These are phyloP conservation scores for Solanum hybrid DNA, from an alignment of 305 asterid species.

Conservation along the genomic window DNA sequence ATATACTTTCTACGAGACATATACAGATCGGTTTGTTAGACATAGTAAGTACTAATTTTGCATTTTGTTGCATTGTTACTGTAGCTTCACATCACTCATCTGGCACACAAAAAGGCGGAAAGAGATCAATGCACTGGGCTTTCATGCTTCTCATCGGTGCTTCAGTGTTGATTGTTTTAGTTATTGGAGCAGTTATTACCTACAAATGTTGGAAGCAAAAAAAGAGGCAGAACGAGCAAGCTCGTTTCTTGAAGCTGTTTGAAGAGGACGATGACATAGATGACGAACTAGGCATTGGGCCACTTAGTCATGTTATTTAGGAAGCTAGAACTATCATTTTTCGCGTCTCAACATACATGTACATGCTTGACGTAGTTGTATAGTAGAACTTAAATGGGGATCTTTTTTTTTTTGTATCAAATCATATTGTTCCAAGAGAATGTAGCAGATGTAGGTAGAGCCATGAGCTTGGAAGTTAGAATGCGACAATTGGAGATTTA, in stretches of 20 bases:
- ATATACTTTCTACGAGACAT: too few species aligned
- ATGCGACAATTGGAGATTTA: neutral
- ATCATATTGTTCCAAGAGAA: neutral
- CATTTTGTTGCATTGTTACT: neutral
- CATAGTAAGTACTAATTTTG: neutral
- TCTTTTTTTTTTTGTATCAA: too few species aligned
- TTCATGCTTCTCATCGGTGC: constrained; percentile 24
- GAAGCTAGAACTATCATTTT: neutral
- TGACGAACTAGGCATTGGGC: constrained; percentile 79
- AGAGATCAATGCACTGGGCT: constrained; percentile 34
- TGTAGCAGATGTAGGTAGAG: neutral
- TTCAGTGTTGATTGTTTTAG: neutral
- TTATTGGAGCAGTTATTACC: constrained; percentile 17
- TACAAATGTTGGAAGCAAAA: constrained; percentile 56
- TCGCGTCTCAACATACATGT: neutral
- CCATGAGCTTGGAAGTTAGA: neutral
- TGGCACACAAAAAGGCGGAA: constrained; percentile 14
- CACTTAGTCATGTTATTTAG: constrained; percentile 52
- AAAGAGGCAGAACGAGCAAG: constrained; percentile 76
- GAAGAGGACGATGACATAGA: constrained; percentile 84
- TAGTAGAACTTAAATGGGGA: neutral
- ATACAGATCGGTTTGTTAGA: neutral
- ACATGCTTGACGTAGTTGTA: neutral
- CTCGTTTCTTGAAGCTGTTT: constrained; percentile 63
- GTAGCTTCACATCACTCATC: constrained; percentile 35